Evolutionary conservation across 164 flowering plant species (phyloP).

Genomic region (Chimonanthus salicifolius): DNA sequence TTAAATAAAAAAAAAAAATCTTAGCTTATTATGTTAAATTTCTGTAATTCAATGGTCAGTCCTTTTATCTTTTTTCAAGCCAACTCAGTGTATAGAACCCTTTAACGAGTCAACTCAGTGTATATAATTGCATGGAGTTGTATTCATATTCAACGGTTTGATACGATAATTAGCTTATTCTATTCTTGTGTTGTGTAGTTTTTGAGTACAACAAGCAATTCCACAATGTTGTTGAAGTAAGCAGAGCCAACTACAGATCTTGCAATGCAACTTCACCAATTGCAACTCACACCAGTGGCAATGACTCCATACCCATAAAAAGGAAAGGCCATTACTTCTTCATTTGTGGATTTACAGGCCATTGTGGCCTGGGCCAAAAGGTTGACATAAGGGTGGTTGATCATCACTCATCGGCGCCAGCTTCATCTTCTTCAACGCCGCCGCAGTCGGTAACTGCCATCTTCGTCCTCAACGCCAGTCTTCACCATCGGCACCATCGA

Average conservation of each 20-base stretch:
- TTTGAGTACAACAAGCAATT: conserved; percentile 47
- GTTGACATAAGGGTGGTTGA: conserved; percentile 44
- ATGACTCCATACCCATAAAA: conserved; percentile 41
- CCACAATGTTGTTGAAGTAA: conserved; percentile 68
- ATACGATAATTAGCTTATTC: background rate
- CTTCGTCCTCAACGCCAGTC: background rate
- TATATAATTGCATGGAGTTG: conserved; percentile 1
- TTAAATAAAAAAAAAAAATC: too few relatives aligned
- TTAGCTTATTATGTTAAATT: too few relatives aligned
- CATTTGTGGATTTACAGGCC: conserved; percentile 66
- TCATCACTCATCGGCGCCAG: background rate
- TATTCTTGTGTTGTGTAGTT: conserved; percentile 19
- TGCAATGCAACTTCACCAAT: conserved; percentile 53
- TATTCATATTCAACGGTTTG: background rate
- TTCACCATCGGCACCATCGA: conserved; percentile 1
- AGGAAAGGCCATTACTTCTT: conserved; percentile 47
- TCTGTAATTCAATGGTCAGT: too few relatives aligned
- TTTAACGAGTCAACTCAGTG: too few relatives aligned
- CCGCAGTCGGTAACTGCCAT: background rate
- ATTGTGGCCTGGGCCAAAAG: conserved; percentile 62
- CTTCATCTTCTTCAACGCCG: conserved; percentile 11
- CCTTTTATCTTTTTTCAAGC: too few relatives aligned
- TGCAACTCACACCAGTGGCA: conserved; percentile 37
- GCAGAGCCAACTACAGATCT: conserved; percentile 31
- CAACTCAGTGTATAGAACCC: too few relatives aligned